Evolutionary conservation across 345 rosid species (phyloP), one percentile per base, ranked within the genome.

Genomic region (Pistacia integerrima): DNA sequence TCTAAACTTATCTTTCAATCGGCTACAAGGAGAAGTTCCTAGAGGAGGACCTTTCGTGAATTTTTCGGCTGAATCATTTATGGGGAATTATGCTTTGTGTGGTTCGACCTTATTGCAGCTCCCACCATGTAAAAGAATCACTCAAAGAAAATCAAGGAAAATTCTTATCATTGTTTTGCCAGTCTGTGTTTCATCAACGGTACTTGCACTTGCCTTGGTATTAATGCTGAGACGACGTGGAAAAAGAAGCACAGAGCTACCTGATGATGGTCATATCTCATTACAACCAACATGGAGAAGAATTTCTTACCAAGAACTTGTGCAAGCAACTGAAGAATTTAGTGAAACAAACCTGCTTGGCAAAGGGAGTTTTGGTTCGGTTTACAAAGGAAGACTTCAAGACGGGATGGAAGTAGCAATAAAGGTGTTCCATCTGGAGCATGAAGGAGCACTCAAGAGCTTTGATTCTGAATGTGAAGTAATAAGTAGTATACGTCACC

Each of bases 1-100:
- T 20, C 11, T 79, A 0, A 82, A 82, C 64, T 52, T 58, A 48
- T 79, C 80, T 63, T 79, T 79, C 76, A 79, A 83, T 3, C 22
- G 30, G 14, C 30, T 79, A 2, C 46, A 73, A 58, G 85, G 80
- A 65, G 79, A 74, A 71, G 62, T 80, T 64, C 83, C 79, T 2
- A 38, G 0, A 0, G 49, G 35, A 74, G 83, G 81, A 18, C 10
- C 81, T 1, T 82, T 83, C n/a, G n/a, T 0, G 38, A 79, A 80
- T 17, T 79, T 77, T 13, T 64, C 83, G 0, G 73, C 72, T 41
- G 12, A 11, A 22, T 74, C 77, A 5, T 83, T 79, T 58, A 22
- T 61, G 11, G 68, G 71, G 17, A 80, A 77, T 12, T 12, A 52
- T 22, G 76, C 30, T 0, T 61, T 83, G 4, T 77, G 83, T 17